A percentile compares a stretch with the other conserved stretches of the same genome.
phyloP scores from a whole-genome alignment of 176 grass and related monocot genomes.

The Rhynchospora pubera region DNA sequence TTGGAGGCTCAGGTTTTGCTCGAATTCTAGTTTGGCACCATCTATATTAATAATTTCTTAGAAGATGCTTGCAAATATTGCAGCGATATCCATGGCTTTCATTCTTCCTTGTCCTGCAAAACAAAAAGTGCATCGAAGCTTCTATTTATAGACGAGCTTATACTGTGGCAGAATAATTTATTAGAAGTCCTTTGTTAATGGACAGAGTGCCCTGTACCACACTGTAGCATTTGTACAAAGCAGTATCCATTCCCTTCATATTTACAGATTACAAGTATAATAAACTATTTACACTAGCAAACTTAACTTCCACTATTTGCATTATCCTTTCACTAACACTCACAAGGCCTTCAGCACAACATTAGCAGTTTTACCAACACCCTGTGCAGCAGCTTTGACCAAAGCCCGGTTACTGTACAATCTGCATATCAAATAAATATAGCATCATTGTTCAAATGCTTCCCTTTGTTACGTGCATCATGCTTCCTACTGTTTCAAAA shows the following conservation, averaged over 20 bases:
- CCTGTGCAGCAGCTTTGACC: conserved; percentile 55
- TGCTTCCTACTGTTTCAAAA: background rate
- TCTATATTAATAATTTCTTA: too few relatives aligned
- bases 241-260: background rate
- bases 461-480: background rate
- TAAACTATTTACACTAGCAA: conserved; percentile 36
- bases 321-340: background rate
- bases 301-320: background rate
- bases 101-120: too few relatives aligned
- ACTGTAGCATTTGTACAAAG: background rate
- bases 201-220: background rate
- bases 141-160: too few relatives aligned
- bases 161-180: too few relatives aligned
- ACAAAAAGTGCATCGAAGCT: too few relatives aligned
- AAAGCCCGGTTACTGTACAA: conserved; percentile 50
- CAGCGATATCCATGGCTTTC: too few relatives aligned
- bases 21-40: too few relatives aligned
- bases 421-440: conserved; percentile 29
- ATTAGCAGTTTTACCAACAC: conserved; percentile 36
- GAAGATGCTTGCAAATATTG: too few relatives aligned
- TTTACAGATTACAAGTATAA: conserved; percentile 22
- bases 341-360: conserved; percentile 58
- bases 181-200: too few relatives aligned
- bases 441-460: background rate
- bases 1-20: too few relatives aligned